Conservation (phyloP, 2,329 filamentous ascomycete species). For the Nemania abortiva region DNA sequence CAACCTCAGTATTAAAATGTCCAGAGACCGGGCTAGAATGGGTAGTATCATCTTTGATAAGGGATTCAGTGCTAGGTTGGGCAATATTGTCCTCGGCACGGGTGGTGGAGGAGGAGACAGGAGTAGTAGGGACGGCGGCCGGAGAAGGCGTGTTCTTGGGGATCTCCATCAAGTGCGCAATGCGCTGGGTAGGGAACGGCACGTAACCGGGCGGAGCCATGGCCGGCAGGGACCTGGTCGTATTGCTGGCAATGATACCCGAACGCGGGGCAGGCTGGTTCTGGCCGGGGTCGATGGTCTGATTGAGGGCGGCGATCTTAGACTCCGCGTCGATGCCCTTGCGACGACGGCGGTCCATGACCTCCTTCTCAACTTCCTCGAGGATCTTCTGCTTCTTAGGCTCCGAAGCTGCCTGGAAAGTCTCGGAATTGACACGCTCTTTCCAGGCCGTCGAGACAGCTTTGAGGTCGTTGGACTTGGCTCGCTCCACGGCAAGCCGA, state of each 20-base stretch:
- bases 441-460: conserved; percentile 42
- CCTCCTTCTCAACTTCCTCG: conserved; percentile 31
- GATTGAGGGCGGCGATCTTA: conserved; percentile 20
- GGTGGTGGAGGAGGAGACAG: background rate
- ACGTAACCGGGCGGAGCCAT: conserved; percentile 26
- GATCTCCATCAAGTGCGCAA: background rate
- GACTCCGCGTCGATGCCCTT: conserved; percentile 34
- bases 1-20: background rate
- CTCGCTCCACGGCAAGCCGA: conserved; percentile 38
- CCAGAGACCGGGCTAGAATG: too few species aligned
- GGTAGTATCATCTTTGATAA: too few species aligned
- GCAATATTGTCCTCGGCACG: background rate
- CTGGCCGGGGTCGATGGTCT: background rate
- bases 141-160: background rate
- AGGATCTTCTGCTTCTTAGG: conserved; percentile 22
- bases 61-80: background rate
- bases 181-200: background rate
- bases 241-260: background rate
- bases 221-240: background rate
- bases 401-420: conserved; percentile 27
- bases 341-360: conserved; percentile 40
- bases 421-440: conserved; percentile 14
- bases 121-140: background rate
- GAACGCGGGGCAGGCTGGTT: too few species aligned
- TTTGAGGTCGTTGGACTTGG: conserved; percentile 42